A percentile compares a stretch with the other conserved stretches of the same genome.
Conservation (phyloP, 2,329 filamentous ascomycete species). For the Colletotrichum liriopes region DNA sequence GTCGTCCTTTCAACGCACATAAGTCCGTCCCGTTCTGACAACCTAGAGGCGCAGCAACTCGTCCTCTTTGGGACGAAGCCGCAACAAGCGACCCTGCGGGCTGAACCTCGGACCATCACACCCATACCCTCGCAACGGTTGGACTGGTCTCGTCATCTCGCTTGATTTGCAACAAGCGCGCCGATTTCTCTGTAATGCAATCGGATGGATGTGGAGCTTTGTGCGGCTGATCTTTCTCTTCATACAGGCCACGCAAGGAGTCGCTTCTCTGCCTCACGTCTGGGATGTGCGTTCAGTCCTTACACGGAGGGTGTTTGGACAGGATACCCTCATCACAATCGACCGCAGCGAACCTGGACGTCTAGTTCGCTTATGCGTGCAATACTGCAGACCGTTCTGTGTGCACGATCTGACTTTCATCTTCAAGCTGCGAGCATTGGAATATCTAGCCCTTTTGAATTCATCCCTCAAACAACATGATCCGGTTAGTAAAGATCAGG, state of each 20-base stretch:
- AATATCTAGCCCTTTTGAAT: not conserved
- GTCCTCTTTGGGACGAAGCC: slow-evolving; percentile 20
- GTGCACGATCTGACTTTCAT: not conserved
- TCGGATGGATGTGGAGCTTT: not conserved
- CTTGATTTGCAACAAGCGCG: not conserved
- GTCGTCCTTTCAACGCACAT: slow-evolving; percentile 7
- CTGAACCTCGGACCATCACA: not conserved
- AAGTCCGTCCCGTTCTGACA: not conserved
- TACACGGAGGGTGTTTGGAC: not conserved
- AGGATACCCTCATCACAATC: not conserved
- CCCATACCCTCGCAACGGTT: not conserved
- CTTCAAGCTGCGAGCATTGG: not conserved
- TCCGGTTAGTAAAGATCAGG: not conserved
- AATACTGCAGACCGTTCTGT: not conserved
- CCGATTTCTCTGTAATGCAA: not conserved
- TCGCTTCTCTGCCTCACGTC: not conserved
- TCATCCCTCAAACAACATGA: not conserved
- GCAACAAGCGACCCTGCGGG: slow-evolving; percentile 6
- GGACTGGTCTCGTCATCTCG: not conserved
- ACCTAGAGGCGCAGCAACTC: slow-evolving; percentile 1
- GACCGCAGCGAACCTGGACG: not conserved
- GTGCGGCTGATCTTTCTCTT: not conserved
- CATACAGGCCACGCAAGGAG: not conserved
- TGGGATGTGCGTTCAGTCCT: not conserved
- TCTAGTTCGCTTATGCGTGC: not conserved